Evolutionary conservation across 2,329 filamentous ascomycete species (phyloP).

Genomic region (Ophiocordyceps unilateralis): DNA sequence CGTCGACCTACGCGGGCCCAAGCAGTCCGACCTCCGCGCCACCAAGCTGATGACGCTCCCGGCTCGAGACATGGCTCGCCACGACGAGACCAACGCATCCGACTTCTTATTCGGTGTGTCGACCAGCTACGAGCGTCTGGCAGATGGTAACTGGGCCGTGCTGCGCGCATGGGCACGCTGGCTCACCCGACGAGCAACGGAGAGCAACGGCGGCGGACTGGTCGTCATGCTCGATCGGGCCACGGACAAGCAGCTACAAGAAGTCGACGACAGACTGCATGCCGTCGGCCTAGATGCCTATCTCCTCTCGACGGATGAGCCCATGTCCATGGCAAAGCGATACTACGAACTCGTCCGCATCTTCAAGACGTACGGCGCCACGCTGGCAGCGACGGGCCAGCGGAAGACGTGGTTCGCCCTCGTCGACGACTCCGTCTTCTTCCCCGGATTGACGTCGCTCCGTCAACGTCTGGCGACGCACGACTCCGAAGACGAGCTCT

Average conservation of each 20-base stretch:
- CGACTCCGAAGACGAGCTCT: constrained; percentile 15
- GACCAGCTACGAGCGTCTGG: constrained; percentile 23
- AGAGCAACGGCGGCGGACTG: constrained; percentile 24
- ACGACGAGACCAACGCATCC: constrained; percentile 20
- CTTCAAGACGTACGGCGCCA: constrained; percentile 15
- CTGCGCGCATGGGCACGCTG: constrained; percentile 26
- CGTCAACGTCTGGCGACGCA: constrained; percentile 18
- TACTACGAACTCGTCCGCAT: constrained; percentile 21
- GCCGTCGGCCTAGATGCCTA: constrained; percentile 21
- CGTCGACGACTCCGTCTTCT: constrained; percentile 28
- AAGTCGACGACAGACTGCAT: constrained; percentile 14
- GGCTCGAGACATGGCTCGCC: constrained; percentile 11
- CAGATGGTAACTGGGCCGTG: constrained; percentile 19
- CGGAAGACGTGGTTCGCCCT: constrained; percentile 24
- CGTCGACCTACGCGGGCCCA: constrained; percentile 11
- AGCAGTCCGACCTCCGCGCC: constrained; percentile 10
- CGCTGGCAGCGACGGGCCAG: constrained; percentile 16
- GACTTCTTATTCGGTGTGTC: constrained; percentile 25
- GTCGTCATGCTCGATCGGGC: constrained; percentile 24
- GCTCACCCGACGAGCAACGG: constrained; percentile 23
- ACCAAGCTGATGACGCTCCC: constrained; percentile 16
- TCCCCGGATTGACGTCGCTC: constrained; percentile 23
- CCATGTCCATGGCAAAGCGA: constrained; percentile 14
- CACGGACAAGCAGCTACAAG: constrained; percentile 13
- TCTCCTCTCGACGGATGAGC: constrained; percentile 14